phyloP scores from a whole-genome alignment of 2,329 filamentous ascomycete species.

The Colletotrichum trifolii region DNA sequence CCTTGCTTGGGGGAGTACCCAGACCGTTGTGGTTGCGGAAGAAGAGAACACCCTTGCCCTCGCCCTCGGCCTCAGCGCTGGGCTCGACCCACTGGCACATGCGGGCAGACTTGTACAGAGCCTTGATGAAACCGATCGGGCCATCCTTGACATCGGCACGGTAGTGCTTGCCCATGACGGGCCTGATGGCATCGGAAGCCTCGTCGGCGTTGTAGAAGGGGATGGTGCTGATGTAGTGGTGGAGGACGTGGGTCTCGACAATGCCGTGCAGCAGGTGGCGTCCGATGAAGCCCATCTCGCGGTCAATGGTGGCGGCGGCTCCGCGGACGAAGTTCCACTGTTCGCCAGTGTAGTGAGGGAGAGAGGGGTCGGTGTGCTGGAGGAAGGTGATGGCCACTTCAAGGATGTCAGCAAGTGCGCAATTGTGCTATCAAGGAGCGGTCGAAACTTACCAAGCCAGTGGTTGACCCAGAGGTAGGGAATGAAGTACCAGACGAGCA shows the following conservation, averaged over 20 bases:
- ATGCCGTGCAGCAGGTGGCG: slow-evolving; percentile 93
- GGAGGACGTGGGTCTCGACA: slow-evolving; percentile 96
- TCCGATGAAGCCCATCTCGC: slow-evolving; percentile 96
- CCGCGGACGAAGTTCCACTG: slow-evolving; percentile 95
- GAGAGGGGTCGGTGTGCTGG: slow-evolving; percentile 94
- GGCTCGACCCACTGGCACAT: slow-evolving; percentile 99
- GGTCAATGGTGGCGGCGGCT: slow-evolving; percentile 94
- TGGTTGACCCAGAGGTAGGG: slow-evolving; percentile 99
- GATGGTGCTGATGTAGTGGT: slow-evolving; percentile 96
- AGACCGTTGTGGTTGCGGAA: slow-evolving; percentile 95
- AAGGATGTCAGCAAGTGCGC: background rate
- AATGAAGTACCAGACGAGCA: slow-evolving; percentile 93
- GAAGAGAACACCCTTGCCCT: slow-evolving; percentile 88
- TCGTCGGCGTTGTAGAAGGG: slow-evolving; percentile 80
- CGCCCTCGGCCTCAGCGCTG: slow-evolving; percentile 80
- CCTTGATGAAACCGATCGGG: slow-evolving; percentile 82
- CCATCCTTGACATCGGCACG: slow-evolving; percentile 83
- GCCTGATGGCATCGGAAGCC: slow-evolving; percentile 70
- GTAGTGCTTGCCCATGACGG: slow-evolving; percentile 96
- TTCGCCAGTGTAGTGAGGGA: slow-evolving; percentile 89
- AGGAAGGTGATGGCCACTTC: slow-evolving; percentile 95
- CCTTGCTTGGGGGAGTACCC: slow-evolving; percentile 61
- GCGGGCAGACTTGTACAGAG: slow-evolving; percentile 83
- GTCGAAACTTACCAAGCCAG: slow-evolving; percentile 84
- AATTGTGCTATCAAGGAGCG: background rate